Evolutionary conservation across 208 protist genomes (phyloP).

Genomic region (Trichomonas vaginalis): DNA sequence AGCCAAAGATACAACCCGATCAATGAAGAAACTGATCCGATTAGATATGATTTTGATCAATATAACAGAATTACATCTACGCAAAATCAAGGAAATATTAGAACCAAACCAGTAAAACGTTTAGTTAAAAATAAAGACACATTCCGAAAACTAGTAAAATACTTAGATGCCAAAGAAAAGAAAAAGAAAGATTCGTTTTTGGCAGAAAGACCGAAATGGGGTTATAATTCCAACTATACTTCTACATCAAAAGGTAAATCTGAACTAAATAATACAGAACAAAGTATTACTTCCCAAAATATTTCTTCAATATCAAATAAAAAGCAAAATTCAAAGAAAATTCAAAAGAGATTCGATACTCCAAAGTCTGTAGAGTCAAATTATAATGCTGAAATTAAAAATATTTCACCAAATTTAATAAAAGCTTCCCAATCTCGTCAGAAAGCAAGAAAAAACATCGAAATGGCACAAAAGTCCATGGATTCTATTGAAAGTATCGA

Average conservation of each 20-base stretch:
- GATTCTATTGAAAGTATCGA: not conserved
- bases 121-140: not conserved
- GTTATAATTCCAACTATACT: no score
- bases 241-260: not conserved
- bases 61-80: not conserved
- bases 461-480: not conserved
- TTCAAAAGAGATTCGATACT: not conserved
- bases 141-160: not conserved
- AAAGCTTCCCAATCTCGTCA: not conserved
- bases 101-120: not conserved
- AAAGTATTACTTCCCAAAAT: not conserved
- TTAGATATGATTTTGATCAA: no score
- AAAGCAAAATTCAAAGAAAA: not conserved
- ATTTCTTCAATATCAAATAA: not conserved
- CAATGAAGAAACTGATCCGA: not conserved
- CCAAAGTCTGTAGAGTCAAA: no score
- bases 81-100: not conserved
- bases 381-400: no score
- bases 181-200: not conserved
- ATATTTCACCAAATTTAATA: not conserved
- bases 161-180: not conserved
- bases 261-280: not conserved
- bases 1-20: not conserved
- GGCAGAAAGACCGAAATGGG: not conserved
- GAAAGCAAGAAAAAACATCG: not conserved